These are phyloP conservation scores for Picocystis salinarum DNA, from an alignment of 139 green algal species.

Conservation along the genomic window DNA sequence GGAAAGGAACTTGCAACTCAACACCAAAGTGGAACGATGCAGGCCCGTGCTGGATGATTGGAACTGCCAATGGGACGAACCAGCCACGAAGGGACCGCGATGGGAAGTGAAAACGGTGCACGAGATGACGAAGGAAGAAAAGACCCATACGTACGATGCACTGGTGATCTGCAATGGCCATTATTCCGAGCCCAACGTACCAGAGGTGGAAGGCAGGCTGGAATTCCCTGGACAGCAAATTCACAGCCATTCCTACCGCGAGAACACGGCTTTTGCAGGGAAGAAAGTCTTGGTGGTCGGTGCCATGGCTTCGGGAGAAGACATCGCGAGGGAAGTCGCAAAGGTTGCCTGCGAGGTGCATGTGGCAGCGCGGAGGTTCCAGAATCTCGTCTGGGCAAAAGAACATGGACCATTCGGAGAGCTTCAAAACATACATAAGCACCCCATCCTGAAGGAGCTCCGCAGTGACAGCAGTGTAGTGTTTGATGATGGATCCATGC, in stretches of 20 bases:
- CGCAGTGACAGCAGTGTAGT: constrained; percentile 7
- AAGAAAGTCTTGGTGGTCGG: constrained; percentile 40
- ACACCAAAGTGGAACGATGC: constrained; percentile 20
- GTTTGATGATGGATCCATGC: constrained; percentile 22
- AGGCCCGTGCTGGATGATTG: background rate
- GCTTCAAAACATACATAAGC: constrained; percentile 14
- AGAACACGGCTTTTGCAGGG: constrained; percentile 23
- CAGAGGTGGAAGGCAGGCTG: constrained; percentile 16
- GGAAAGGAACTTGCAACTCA: constrained; percentile 11
- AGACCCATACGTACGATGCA: constrained; percentile 25
- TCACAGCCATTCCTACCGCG: constrained; percentile 48
- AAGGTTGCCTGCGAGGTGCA: constrained; percentile 25
- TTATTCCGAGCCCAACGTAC: constrained; percentile 41
- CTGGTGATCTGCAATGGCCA: constrained; percentile 67
- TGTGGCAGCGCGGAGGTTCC: constrained; percentile 28
- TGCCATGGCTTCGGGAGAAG: constrained; percentile 22
- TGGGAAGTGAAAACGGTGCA: background rate
- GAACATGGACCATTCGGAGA: constrained; percentile 7
- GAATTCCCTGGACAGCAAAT: constrained; percentile 31
- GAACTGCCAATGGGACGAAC: background rate
- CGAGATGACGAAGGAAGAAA: background rate
- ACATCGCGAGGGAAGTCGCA: constrained; percentile 39
- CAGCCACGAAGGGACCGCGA: background rate
- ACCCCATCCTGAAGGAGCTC: constrained; percentile 7
- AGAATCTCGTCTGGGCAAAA: constrained; percentile 2